Base-by-base conservation (phyloP, 345 rosid species). In the Physaria fendleri region DNA sequence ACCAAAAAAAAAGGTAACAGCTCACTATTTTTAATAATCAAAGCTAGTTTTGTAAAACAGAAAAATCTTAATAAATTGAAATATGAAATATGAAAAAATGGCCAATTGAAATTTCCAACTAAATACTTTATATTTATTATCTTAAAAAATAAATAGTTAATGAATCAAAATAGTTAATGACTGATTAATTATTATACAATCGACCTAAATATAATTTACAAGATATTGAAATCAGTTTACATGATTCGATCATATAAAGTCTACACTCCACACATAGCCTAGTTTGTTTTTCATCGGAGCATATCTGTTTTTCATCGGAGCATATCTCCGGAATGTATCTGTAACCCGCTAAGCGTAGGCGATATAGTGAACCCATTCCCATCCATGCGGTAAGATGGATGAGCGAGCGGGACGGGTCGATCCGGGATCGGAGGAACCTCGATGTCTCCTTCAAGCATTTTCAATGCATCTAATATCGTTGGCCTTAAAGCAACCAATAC, bases 401-500 rank as follows among this genome's bases (percentile, higher is more conserved):
- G 71, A 2, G 71, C 49, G 4, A 71, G 85, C 5, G 76, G 76
- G 56, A 66, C 53, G 13, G 98, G 96, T 57, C 94, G 76, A 38
- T 91, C 94, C 0, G 96, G 91, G 45, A 88, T 77, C 0, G 77
- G 56, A 8, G 95, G 95, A 47, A 88, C 93, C 55, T 92, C 95
- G 20, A 81, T 76, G 34, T 91, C 98, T 32, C 95, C 96, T 78
- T 92, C 95, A 38, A 92, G 70, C 98, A 92, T 86, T 68, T 78
- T 88, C 62, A 92, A 62, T 11, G 98, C 96, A 44, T 86, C 96
- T 40, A 71, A 34, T 24, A 84, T 84, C 32, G 93, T 84, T 22
- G 96, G 98, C 77, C 95, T 84, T 12, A 86, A 60, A 55, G 95
- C 93, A 48, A 88, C 98, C 90, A 92, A 84, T 0, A 92, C 90